These are phyloP conservation scores for Brassica juncea DNA, from an alignment of 345 rosid genomes.

Conservation along the genomic window DNA sequence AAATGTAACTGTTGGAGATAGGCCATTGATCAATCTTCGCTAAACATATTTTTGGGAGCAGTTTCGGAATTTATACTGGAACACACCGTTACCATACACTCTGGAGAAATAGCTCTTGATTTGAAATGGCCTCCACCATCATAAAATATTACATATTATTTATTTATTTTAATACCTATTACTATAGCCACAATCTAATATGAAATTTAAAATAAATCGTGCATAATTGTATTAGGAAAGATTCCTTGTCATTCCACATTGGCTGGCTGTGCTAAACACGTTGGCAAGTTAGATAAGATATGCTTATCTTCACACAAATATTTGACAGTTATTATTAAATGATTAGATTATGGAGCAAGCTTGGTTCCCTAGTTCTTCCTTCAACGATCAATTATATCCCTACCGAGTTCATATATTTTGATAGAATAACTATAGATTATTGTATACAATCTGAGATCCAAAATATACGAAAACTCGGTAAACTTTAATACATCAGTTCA, in stretches of 20 bases:
- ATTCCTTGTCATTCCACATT: slow-evolving; percentile 12
- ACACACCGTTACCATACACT: neutral
- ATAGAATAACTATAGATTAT: neutral
- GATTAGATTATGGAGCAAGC: too few relatives aligned
- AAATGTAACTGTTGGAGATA: neutral
- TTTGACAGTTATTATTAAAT: neutral
- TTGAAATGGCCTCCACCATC: neutral
- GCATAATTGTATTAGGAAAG: slow-evolving; percentile 1
- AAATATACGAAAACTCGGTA: neutral
- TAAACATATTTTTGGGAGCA: neutral
- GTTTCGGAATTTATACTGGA: neutral
- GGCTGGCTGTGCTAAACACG: slow-evolving; percentile 21
- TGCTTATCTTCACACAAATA: neutral
- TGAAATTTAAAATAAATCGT: neutral
- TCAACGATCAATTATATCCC: neutral
- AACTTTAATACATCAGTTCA: neutral
- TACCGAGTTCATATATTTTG: neutral
- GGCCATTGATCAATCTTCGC: neutral
- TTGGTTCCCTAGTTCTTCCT: too few relatives aligned
- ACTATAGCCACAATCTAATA: neutral
- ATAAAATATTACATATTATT: neutral
- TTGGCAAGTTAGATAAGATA: slow-evolving; percentile 16
- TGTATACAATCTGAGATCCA: neutral
- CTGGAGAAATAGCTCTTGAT: neutral
- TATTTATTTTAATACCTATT: neutral